Evolutionary conservation across 805 yeast species (phyloP), one percentile per base, ranked within the genome.

Genomic region (Candida arabinofermentans): DNA sequence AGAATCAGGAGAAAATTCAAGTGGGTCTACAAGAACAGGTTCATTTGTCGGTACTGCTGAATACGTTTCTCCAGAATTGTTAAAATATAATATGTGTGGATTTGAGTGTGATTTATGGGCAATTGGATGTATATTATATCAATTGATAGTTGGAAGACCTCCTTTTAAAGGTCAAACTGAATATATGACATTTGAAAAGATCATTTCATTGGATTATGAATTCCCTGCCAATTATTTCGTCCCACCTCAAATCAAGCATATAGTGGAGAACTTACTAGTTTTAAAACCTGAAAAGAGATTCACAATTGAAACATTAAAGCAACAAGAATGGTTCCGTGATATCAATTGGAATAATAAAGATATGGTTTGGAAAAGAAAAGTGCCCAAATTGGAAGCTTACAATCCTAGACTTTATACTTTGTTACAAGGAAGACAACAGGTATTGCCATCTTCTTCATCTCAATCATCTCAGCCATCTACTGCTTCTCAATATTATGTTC

Each of bases 1-100:
- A 30, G 42, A 42, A 21, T 43, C 46, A 16, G 49, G 48, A 5
- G 53, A 39, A 14, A 44, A 38, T 36, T 46, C 54, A 18, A 45
- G 59, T 61, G 24, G 74, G 62, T 70, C 55, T 30, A 53, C 59
- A 21, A 43, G 60, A 19, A 66, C 79, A 19, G 85, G 86, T 5
- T 89, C 97, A 0, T 93, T 91, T 68, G 98, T 91, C 3, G 99
- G 99, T 0, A 91, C 99, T 1, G 98, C 98, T 0, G 97, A 90
- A 58, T 90, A 90, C 57, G 96, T 93, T 2, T 83, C 96, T 0
- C 99, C 98, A 0, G 99, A 93, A 61, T 67, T 93, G 31, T 68
- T 93, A 37, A 75, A 81, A 37, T 72, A 77, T 53, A 93, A 91
- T 59, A 70, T 75, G 27, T 87, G 96, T 57, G 93, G 95, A 16